A percentile compares a stretch with the other conserved stretches of the same genome.
Evolutionary conservation across 352 stramenopile genomes (phyloP).

Genomic region (Globisporangium orthogonon): DNA sequence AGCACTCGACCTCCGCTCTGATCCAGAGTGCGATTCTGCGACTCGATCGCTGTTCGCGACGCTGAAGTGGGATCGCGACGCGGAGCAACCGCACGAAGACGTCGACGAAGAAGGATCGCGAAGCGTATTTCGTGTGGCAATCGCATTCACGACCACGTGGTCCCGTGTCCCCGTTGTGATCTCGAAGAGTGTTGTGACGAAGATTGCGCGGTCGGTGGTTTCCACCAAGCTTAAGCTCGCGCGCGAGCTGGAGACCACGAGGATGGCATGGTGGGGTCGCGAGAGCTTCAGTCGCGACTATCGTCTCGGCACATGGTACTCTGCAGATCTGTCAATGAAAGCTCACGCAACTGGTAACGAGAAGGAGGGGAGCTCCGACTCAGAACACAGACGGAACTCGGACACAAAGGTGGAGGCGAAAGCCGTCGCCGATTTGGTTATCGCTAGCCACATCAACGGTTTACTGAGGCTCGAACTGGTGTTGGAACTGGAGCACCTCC

Average conservation of each 20-base stretch:
- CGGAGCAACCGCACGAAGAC: slow-evolving; percentile 10
- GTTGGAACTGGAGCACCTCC: slow-evolving; percentile 52
- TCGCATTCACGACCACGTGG: slow-evolving; percentile 42
- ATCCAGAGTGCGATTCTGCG: slow-evolving; percentile 22
- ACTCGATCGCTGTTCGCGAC: slow-evolving; percentile 47
- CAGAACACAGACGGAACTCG: background rate
- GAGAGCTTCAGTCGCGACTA: slow-evolving; percentile 73
- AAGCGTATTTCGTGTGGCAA: slow-evolving; percentile 50
- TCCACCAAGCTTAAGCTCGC: slow-evolving; percentile 42
- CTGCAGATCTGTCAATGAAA: slow-evolving; percentile 25
- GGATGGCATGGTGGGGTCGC: slow-evolving; percentile 72
- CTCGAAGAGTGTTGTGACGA: slow-evolving; percentile 62
- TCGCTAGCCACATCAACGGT: slow-evolving; percentile 26
- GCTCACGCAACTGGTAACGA: slow-evolving; percentile 1
- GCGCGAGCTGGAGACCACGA: slow-evolving; percentile 33
- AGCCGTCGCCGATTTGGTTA: slow-evolving; percentile 13
- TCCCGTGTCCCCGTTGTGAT: slow-evolving; percentile 54
- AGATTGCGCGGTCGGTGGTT: slow-evolving; percentile 37
- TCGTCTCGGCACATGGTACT: slow-evolving; percentile 72
- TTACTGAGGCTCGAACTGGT: slow-evolving; percentile 44
- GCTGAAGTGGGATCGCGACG: slow-evolving; percentile 54
- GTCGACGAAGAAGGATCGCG: slow-evolving; percentile 37
- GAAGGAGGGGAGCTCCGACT: background rate
- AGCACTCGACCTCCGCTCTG: slow-evolving; percentile 27
- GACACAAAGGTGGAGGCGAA: background rate